These are phyloP conservation scores for Zygosaccharomyces pseudobailii DNA, from an alignment of 1,139 yeast genomes.

Conservation along the genomic window DNA sequence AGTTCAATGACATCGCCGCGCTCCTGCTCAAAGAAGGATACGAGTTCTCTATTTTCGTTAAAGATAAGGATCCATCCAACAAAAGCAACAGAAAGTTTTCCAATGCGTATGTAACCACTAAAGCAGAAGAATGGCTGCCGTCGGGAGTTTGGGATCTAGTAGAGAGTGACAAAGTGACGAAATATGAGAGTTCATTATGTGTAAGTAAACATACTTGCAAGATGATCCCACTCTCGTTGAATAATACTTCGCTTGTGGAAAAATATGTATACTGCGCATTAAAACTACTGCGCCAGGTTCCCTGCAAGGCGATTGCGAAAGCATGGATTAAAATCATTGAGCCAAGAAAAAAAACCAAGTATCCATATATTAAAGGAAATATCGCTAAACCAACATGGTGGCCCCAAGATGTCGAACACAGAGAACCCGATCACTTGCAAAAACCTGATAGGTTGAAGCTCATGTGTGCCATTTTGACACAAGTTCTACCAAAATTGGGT, in stretches of 20 bases:
- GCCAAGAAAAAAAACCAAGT: conserved; percentile 60
- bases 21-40: conserved; percentile 9
- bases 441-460: conserved; percentile 52
- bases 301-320: conserved; percentile 61
- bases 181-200: conserved; percentile 2
- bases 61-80: not conserved
- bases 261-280: conserved; percentile 17
- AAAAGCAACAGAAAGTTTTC: conserved; percentile 5
- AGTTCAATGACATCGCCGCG: conserved; percentile 7
- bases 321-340: conserved; percentile 63
- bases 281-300: conserved; percentile 44
- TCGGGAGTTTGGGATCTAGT: conserved; percentile 9
- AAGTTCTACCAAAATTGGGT: conserved; percentile 17
- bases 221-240: conserved; percentile 2
- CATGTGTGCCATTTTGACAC: conserved; percentile 40
- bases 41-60: conserved; percentile 12
- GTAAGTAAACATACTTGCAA: not conserved
- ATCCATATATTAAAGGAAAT: conserved; percentile 56
- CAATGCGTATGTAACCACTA: conserved; percentile 10
- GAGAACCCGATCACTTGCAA: conserved; percentile 69
- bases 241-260: conserved; percentile 5
- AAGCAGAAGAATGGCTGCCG: conserved; percentile 9
- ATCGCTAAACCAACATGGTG: conserved; percentile 61
- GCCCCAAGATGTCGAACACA: conserved; percentile 57
- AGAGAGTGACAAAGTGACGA: conserved; percentile 7